Conservation (phyloP, 257 asterid species). For the Haberlea rhodopensis region DNA sequence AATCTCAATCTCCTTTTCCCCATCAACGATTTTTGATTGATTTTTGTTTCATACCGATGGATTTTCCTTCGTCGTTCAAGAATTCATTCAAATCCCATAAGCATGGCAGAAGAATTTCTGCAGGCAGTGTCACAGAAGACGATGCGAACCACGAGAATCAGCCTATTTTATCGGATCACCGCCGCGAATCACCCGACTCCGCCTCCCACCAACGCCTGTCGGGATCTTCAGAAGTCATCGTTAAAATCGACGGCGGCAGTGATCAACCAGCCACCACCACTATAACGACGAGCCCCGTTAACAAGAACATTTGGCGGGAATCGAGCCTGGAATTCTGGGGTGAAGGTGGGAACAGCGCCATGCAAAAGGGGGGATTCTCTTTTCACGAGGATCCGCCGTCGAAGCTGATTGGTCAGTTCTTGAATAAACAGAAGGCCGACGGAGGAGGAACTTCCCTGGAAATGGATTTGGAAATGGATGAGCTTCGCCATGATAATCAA, state of each 20-base stretch:
- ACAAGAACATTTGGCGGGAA: conserved; percentile 29
- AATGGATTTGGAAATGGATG: conserved; percentile 70
- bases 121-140: conserved; percentile 28
- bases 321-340: conserved; percentile 50
- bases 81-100: conserved; percentile 44
- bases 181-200: conserved; percentile 29
- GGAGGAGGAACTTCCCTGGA: conserved; percentile 57
- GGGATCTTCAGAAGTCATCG: conserved; percentile 46
- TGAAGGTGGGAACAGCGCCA: conserved; percentile 19
- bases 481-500: conserved; percentile 30
- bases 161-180: conserved; percentile 46
- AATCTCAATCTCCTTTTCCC: background rate
- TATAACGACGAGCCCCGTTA: background rate
- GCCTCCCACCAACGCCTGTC: conserved; percentile 16
- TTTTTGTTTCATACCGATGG: conserved; percentile 28
- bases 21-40: background rate
- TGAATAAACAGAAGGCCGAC: conserved; percentile 53
- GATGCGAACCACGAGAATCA: conserved; percentile 38
- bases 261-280: conserved; percentile 17
- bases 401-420: conserved; percentile 54
- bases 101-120: conserved; percentile 35
- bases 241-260: conserved; percentile 47
- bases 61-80: conserved; percentile 51
- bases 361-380: conserved; percentile 23
- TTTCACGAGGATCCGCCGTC: conserved; percentile 56